Conservation (phyloP, 2,329 filamentous ascomycete genomes). For the Phialemoniopsis sp. region DNA sequence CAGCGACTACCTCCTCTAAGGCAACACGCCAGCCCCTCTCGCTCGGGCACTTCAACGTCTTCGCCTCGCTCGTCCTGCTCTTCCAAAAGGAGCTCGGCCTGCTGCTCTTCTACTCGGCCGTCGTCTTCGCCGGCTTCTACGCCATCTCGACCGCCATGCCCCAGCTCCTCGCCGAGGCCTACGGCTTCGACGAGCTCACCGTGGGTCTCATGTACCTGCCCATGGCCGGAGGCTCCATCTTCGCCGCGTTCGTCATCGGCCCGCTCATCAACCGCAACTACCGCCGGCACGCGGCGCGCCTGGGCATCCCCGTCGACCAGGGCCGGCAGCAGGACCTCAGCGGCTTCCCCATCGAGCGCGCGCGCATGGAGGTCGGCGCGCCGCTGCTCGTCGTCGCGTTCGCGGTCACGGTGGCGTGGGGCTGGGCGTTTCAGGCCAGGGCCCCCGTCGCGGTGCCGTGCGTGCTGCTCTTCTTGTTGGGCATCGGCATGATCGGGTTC, state of each 20-base stretch:
- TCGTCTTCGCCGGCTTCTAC: constrained; percentile 48
- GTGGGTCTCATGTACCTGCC: constrained; percentile 52
- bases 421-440: constrained; percentile 42
- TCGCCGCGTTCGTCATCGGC: constrained; percentile 42
- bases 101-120: constrained; percentile 36
- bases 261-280: constrained; percentile 65
- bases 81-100: constrained; percentile 61
- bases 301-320: constrained; percentile 49
- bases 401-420: constrained; percentile 42
- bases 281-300: constrained; percentile 49
- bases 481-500: constrained; percentile 46
- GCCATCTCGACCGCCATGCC: constrained; percentile 41
- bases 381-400: constrained; percentile 47
- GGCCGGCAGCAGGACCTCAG: constrained; percentile 45
- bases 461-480: constrained; percentile 40
- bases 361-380: constrained; percentile 42
- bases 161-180: constrained; percentile 40
- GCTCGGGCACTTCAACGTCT: too few species aligned
- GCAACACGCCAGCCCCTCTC: too few species aligned
- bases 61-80: too few species aligned
- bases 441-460: constrained; percentile 40
- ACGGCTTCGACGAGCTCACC: constrained; percentile 52
- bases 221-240: constrained; percentile 42
- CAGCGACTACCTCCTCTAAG: neutral
- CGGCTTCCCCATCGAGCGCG: constrained; percentile 47